Conservation (phyloP, 1,139 yeast genomes). For the Cylindricascospora bacillispora region DNA sequence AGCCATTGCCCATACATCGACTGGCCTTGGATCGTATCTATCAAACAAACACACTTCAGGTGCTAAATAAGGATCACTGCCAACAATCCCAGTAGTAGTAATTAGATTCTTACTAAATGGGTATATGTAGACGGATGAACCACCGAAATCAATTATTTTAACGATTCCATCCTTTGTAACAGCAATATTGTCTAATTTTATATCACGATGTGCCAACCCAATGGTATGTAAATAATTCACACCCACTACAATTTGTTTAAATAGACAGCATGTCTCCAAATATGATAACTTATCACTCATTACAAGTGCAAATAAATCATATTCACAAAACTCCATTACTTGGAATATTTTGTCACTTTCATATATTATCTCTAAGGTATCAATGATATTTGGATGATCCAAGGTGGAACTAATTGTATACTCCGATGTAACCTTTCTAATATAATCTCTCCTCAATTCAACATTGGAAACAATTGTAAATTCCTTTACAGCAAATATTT, state of each 20-base stretch:
- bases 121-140: conserved; percentile 81
- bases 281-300: conserved; percentile 84
- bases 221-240: conserved; percentile 66
- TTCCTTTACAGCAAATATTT: conserved; percentile 86
- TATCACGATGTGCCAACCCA: conserved; percentile 87
- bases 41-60: conserved; percentile 70
- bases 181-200: conserved; percentile 87
- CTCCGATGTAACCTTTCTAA: conserved; percentile 87
- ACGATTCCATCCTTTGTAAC: conserved; percentile 70
- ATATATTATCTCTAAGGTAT: conserved; percentile 60
- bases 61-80: conserved; percentile 91
- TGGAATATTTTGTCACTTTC: conserved; percentile 65
- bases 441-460: conserved; percentile 72
- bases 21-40: conserved; percentile 79
- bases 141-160: conserved; percentile 86
- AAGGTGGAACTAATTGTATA: conserved; percentile 91
- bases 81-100: conserved; percentile 82
- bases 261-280: conserved; percentile 71
- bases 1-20: conserved; percentile 89
- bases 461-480: conserved; percentile 68
- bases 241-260: conserved; percentile 73
- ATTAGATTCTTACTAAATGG: conserved; percentile 64
- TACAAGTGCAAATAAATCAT: conserved; percentile 86
- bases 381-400: conserved; percentile 82
- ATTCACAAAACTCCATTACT: conserved; percentile 92